Evolutionary conservation across 768 basidiomycete genomes (phyloP), one percentile per base, ranked within the genome.

Genomic region (Multifurca ochricompacta): DNA sequence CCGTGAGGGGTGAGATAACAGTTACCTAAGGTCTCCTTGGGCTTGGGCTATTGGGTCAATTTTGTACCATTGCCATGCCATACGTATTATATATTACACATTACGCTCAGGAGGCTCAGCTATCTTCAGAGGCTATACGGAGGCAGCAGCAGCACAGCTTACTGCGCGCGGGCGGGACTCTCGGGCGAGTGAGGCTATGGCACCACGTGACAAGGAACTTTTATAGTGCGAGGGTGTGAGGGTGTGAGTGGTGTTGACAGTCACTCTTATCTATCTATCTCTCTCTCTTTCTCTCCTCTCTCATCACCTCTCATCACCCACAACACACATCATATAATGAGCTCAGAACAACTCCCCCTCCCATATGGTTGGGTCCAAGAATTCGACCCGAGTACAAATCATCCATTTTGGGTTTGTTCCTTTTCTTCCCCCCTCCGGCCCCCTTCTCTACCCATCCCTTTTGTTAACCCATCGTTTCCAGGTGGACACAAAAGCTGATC

Each of bases 401-500:
- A 71, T 51, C 64, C 68, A 0, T 84, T 77, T 68, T 83, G 77
- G 68, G 81, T 77, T 53, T 48, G 70, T 61, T 13, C 25, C 49
- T 18, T 39, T 6, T 30, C 40, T 21, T 21, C 37, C 37, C 28
- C 16, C 1, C 21, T n/a, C n/a, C n/a, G n/a, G n/a, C 39, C 32
- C 21, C 8, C 45, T 27, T 9, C 36, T 35, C 2, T 23, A 48
- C 40, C 30, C 10, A 43, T 43, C n/a, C n/a, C n/a, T n/a, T n/a
- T n/a, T 11, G 25, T 31, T 56, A 18, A 49, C 40, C 34, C 8
- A 25, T n/a, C 8, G 16, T 28, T n/a, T 41, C 2, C 43, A 85
- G 81, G 80, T 86, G 16, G 82, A 88, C 56, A 86, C 83, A 0
- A 71, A 68, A 53, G 77, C 79, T 1, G 70, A 66, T 7, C 85